These are phyloP conservation scores for Plasmodium gallinaceum DNA, from an alignment of 169 alveolate genomes.

Conservation along the genomic window DNA sequence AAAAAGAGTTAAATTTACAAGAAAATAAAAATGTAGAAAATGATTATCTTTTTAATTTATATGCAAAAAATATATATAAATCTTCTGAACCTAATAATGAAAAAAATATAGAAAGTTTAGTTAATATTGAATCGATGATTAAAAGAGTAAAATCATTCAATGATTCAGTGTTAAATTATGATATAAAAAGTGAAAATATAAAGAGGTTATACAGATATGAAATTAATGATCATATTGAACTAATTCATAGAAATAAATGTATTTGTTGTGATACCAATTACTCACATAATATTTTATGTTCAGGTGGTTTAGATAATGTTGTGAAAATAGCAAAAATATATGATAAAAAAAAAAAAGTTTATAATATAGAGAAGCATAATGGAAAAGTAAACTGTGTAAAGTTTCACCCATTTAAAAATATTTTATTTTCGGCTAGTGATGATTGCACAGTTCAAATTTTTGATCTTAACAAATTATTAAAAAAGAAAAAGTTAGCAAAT, in stretches of 20 bases:
- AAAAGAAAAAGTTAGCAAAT: conserved; percentile 28
- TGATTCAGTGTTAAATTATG: conserved; percentile 26
- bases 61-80: conserved; percentile 1
- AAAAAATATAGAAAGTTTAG: conserved; percentile 3
- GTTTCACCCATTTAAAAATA: conserved; percentile 57
- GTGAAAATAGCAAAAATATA: conserved; percentile 68
- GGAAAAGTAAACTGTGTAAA: conserved; percentile 43
- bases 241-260: conserved; percentile 53
- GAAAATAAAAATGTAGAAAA: conserved; percentile 24
- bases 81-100: conserved; percentile 3
- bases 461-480: conserved; percentile 39
- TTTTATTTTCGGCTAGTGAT: conserved; percentile 66
- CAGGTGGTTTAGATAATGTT: conserved; percentile 83
- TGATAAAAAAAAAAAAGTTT: conserved; percentile 42
- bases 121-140: conserved; percentile 1
- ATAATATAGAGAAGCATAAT: conserved; percentile 37
- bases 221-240: conserved; percentile 39
- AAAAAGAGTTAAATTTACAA: conserved; percentile 38
- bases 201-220: conserved; percentile 33
- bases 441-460: conserved; percentile 57
- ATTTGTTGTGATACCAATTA: conserved; percentile 44
- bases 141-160: conserved; percentile 9
- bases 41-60: conserved; percentile 38
- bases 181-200: conserved; percentile 22
- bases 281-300: conserved; percentile 79